These are phyloP conservation scores for Pseudocercospora vitis DNA, from an alignment of 2,329 filamentous ascomycete genomes.

Conservation along the genomic window DNA sequence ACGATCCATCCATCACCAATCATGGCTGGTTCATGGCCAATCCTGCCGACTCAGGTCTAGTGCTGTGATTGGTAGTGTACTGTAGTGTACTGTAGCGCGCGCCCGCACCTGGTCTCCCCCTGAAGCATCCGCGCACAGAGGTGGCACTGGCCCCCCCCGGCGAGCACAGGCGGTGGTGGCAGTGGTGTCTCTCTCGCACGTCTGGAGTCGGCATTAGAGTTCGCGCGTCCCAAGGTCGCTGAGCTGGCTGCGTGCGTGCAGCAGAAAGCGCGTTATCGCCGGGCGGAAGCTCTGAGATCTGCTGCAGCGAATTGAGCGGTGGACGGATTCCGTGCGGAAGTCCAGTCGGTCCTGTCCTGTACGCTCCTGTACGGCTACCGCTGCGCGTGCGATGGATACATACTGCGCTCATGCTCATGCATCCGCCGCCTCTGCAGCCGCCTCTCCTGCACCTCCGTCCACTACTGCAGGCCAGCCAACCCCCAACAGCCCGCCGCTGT, in stretches of 20 bases:
- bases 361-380: background rate
- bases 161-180: background rate
- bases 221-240: constrained; percentile 2
- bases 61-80: background rate
- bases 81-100: no score
- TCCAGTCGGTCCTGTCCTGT: background rate
- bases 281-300: constrained; percentile 5
- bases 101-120: background rate
- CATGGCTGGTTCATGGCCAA: constrained; percentile 4
- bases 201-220: background rate
- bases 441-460: background rate
- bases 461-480: constrained; percentile 8
- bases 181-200: no score
- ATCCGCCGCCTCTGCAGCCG: background rate
- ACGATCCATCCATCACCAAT: constrained; percentile 1
- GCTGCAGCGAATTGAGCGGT: background rate
- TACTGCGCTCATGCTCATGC: constrained; percentile 6
- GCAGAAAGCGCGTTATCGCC: background rate
- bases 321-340: background rate
- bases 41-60: constrained; percentile 4
- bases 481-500: constrained; percentile 7
- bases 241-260: background rate
- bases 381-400: constrained; percentile 2
- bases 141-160: background rate
- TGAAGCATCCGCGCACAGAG: no score